Base-by-base conservation (phyloP, 2,329 filamentous ascomycete genomes). In the Neocucurbitaria cava region DNA sequence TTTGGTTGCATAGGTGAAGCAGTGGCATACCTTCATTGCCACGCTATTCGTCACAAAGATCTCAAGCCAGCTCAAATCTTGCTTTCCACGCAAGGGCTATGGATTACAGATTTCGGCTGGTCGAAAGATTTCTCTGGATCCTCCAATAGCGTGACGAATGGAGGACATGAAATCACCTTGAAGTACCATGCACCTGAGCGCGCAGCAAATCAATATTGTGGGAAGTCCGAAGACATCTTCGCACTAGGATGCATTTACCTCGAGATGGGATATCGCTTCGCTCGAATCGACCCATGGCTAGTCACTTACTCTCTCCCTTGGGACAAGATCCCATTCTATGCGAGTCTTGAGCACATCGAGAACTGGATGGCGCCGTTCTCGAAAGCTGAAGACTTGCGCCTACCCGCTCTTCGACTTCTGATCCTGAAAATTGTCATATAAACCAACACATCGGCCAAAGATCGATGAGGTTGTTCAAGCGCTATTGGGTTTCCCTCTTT, bases 151-250 rank as follows among this genome's bases (percentile, higher is more conserved):
- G 54, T 51, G 5, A 67, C 65, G 7, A 62, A 64, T 17, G 54
- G 57, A 20, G 45, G 51, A 20, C 64, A 69, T 20, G 49, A 57
- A n/a, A 64, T 62, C 3, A 68, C 65, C 0, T 51, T 59, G 3
- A 68, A 65, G 45, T 69, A 69, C 46, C 62, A 63, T 17, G 59
- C 66, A 2, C 66, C 66, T 3, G 66, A 68, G 23, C 49, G 65
- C 9, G 61, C 64, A 4, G 35, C 17, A 15, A 61, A 42, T 24
- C 11, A 58, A 28, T 47, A 38, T 8, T 58, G 55, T 28, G 61
- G 65, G 15, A 46, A 56, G 0, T 35, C 64, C 2, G 64, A 62
- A 7, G 65, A 69, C 31, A 61, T 67, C 3, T 69, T 69, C 47
- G 64, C 64, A 1, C 43, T 69, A 3, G 64, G 65, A 4, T 69